Base-by-base conservation (phyloP, 2,329 filamentous ascomycete species). In the Exophiala aquamarina region DNA sequence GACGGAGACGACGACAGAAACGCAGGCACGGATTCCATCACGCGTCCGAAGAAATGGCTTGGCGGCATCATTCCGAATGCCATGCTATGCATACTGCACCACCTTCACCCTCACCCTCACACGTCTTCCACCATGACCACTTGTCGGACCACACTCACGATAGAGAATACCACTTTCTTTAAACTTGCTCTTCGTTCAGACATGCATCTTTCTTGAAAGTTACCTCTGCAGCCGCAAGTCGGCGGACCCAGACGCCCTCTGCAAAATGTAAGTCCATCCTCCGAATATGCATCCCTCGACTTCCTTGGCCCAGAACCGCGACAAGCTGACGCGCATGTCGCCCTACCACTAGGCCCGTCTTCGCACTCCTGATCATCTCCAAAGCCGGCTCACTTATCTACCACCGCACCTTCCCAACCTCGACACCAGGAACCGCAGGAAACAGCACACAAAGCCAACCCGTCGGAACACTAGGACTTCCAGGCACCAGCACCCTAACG, bases 301-400 rank as follows among this genome's bases (percentile, higher is more conserved):
- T n/a, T n/a, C n/a, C n/a, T n/a, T n/a, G n/a, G n/a, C n/a, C n/a
- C n/a, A n/a, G n/a, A n/a, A n/a, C n/a, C n/a, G n/a, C n/a, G 31
- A 18, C 28, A 44, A n/a, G 19, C 40, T 42, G 20, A 33, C 26
- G 17, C 18, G 7, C 21, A 36, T 39, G 15, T 41, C 20, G 14
- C 15, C 6, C 14, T 29, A 18, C 18, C n/a, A 43, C 43, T 59
- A 97, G 91, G 93, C 88, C 90, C 58, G 87, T 98, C 68, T 93
- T 94, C 70, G 84, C 91, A 49, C 85, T 98, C 64, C 90, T 97
- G 67, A 86, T 98, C 67, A 95, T 98, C 76, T 97, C 96, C 78
- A 98, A 98, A 79, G 91, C 93, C 56, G 93, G 91, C 51, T 93
- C 93, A 61, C 80, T 98, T 44, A 85, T 98, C 70, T 98, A 95